phyloP scores from a whole-genome alignment of 2,329 filamentous ascomycete genomes.

The Aspergillus alliaceus region DNA sequence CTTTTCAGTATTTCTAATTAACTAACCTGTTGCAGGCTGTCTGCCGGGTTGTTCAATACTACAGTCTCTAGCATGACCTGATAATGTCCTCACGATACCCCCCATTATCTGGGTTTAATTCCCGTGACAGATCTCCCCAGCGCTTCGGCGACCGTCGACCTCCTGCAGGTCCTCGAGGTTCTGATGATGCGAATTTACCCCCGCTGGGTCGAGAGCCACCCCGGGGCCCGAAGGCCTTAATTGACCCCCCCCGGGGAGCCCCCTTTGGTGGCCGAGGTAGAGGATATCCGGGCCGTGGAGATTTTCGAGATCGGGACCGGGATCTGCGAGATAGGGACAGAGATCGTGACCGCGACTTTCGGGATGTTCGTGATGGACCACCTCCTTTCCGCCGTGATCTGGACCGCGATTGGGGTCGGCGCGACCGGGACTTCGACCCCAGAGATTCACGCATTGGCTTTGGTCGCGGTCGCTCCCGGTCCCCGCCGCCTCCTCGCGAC shows the following conservation, averaged over 20 bases:
- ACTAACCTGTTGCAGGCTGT: slow-evolving; percentile 40
- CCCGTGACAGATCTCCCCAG: slow-evolving; percentile 69
- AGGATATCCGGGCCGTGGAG: slow-evolving; percentile 40
- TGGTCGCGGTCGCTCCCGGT: slow-evolving; percentile 46
- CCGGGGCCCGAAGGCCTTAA: slow-evolving; percentile 75
- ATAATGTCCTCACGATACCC: slow-evolving; percentile 61
- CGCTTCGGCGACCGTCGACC: slow-evolving; percentile 71
- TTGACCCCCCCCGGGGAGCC: slow-evolving; percentile 64
- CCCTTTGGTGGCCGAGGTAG: slow-evolving; percentile 43
- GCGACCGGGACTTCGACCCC: slow-evolving; percentile 48
- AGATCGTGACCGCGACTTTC: slow-evolving; percentile 43
- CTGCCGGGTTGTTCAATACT: slow-evolving; percentile 19
- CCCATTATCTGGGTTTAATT: slow-evolving; percentile 61
- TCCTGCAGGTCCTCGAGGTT: slow-evolving; percentile 47
- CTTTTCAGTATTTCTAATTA: slow-evolving; percentile 27
- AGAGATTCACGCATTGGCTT: slow-evolving; percentile 46
- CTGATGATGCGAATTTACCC: slow-evolving; percentile 62
- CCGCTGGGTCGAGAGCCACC: slow-evolving; percentile 68
- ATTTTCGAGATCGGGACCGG: slow-evolving; percentile 54
- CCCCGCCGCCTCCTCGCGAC: slow-evolving; percentile 40
- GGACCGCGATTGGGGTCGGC: slow-evolving; percentile 48
- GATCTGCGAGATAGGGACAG: slow-evolving; percentile 59
- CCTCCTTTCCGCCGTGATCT: slow-evolving; percentile 40
- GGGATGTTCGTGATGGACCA: slow-evolving; percentile 42
- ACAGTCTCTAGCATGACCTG: slow-evolving; percentile 37